These are phyloP conservation scores for Carex cristatella DNA, from an alignment of 176 grass and related monocot genomes.

Conservation along the genomic window DNA sequence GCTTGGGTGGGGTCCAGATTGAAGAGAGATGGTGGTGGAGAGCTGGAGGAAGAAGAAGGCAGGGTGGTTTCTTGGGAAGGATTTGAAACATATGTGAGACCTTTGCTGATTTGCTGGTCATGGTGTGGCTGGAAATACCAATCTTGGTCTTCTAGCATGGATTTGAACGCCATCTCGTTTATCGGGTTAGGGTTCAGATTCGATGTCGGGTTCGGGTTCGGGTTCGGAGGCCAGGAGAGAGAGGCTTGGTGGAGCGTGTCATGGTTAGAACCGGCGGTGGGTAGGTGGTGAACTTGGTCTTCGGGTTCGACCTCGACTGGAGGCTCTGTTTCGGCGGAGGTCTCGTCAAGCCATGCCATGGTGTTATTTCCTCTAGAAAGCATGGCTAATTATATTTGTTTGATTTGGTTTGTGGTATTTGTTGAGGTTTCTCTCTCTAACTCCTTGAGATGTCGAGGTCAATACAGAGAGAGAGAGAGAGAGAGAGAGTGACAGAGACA, in stretches of 20 bases:
- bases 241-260: constrained; percentile 6
- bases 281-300: constrained; percentile 6
- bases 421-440: neutral
- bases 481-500: neutral
- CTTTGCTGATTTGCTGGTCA: constrained; percentile 32
- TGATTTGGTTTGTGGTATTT: neutral
- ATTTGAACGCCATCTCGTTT: constrained; percentile 43
- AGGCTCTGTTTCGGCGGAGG: constrained; percentile 13
- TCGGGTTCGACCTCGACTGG: neutral
- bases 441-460: neutral
- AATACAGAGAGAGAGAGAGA: neutral
- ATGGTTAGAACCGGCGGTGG: neutral
- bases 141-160: constrained; percentile 46
- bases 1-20: constrained; percentile 16
- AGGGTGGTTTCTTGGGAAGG: constrained; percentile 26
- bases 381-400: constrained; percentile 28
- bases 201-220: neutral
- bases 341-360: constrained; percentile 59
- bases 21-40: constrained; percentile 39
- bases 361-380: constrained; percentile 45
- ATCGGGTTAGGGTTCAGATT: constrained; percentile 16
- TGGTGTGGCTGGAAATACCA: constrained; percentile 33
- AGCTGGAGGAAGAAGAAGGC: constrained; percentile 16
- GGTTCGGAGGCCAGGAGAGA: constrained; percentile 15
- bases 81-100: constrained; percentile 25